Percentiles rank a stretch among this genome's conserved stretches.
Conservation (phyloP, 2,329 filamentous ascomycete genomes). For the Penicillium digitatum region DNA sequence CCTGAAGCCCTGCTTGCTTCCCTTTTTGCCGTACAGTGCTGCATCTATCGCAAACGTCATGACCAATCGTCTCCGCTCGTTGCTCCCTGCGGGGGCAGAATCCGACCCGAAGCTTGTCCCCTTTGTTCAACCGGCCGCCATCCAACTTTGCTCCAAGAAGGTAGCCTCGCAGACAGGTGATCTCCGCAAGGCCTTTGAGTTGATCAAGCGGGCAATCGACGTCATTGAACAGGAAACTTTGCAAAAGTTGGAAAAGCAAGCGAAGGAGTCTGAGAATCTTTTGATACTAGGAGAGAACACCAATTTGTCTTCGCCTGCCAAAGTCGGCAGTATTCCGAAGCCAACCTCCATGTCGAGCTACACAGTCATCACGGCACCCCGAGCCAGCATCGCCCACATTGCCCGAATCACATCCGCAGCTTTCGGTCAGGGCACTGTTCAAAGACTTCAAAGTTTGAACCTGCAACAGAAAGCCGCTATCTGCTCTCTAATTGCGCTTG, state of each 20-base stretch:
- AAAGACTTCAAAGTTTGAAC: slow-evolving; percentile 82
- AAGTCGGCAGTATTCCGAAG: slow-evolving; percentile 34
- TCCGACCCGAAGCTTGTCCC: slow-evolving; percentile 62
- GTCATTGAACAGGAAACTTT: slow-evolving; percentile 81
- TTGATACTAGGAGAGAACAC: slow-evolving; percentile 76
- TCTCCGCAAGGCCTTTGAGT: slow-evolving; percentile 89
- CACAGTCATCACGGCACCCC: slow-evolving; percentile 76
- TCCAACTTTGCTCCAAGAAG: slow-evolving; percentile 91
- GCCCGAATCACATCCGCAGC: slow-evolving; percentile 85
- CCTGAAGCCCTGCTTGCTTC: slow-evolving; percentile 80
- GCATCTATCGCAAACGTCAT: slow-evolving; percentile 84
- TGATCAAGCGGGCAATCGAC: slow-evolving; percentile 84
- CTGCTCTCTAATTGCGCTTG: slow-evolving; percentile 82
- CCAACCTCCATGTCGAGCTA: slow-evolving; percentile 48
- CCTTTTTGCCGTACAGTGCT: slow-evolving; percentile 89
- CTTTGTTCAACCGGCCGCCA: slow-evolving; percentile 88
- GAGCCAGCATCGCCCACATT: slow-evolving; percentile 83
- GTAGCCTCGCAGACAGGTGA: slow-evolving; percentile 92
- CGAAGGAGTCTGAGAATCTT: slow-evolving; percentile 56
- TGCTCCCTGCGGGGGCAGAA: slow-evolving; percentile 52
- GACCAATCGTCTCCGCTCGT: slow-evolving; percentile 71
- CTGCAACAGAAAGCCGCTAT: slow-evolving; percentile 94
- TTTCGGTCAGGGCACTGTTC: slow-evolving; percentile 82
- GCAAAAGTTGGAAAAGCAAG: slow-evolving; percentile 63
- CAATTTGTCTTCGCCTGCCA: slow-evolving; percentile 60